Percentiles rank a stretch among this genome's conserved stretches.
Evolutionary conservation across 1,284 basidiomycete species (phyloP).

Genomic region (Trametes sp.): DNA sequence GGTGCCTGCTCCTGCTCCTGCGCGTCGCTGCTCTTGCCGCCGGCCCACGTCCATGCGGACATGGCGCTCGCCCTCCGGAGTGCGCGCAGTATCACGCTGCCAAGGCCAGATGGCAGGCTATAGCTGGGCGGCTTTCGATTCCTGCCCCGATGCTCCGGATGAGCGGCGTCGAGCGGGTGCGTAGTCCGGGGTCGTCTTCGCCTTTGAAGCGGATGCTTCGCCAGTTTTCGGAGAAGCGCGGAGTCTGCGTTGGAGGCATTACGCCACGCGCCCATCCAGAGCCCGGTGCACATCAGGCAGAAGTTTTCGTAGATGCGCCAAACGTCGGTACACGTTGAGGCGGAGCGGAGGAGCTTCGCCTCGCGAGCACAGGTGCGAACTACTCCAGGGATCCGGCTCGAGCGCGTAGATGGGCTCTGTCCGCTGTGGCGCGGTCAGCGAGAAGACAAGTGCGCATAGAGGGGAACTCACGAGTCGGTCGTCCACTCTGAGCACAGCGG

Average conservation of each 20-base stretch:
- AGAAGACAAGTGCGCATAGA: neutral
- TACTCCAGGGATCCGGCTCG: slow-evolving; percentile 52
- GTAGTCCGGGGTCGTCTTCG: slow-evolving; percentile 51
- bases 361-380: slow-evolving; percentile 33
- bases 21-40: slow-evolving; percentile 25
- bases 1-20: slow-evolving; percentile 9
- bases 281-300: slow-evolving; percentile 77
- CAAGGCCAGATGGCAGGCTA: slow-evolving; percentile 20
- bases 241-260: slow-evolving; percentile 46
- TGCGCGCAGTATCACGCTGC: slow-evolving; percentile 26
- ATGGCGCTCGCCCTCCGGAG: slow-evolving; percentile 37
- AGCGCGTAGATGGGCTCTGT: slow-evolving; percentile 74
- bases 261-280: slow-evolving; percentile 76
- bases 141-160: slow-evolving; percentile 71
- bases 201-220: slow-evolving; percentile 65
- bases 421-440: slow-evolving; percentile 55
- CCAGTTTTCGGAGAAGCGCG: slow-evolving; percentile 53
- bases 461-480: slow-evolving; percentile 67
- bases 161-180: slow-evolving; percentile 39
- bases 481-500: no score
- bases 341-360: slow-evolving; percentile 39
- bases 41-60: slow-evolving; percentile 37
- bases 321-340: slow-evolving; percentile 69
- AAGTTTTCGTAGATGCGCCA: slow-evolving; percentile 85
- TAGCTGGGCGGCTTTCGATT: slow-evolving; percentile 60